Base-by-base conservation (phyloP, 371 early-diverging fungal genomes). In the Mucor piriformis region DNA sequence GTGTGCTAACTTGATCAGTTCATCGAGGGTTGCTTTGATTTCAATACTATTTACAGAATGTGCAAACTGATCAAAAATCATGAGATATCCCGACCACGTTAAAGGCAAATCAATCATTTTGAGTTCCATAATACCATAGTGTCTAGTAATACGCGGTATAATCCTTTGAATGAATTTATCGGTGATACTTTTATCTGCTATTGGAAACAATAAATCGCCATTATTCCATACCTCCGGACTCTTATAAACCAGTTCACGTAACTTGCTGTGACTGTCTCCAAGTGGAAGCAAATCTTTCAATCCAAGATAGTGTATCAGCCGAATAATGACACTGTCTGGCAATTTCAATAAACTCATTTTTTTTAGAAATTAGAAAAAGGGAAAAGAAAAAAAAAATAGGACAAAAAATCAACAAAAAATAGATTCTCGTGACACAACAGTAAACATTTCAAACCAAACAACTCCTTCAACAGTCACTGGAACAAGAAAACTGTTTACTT, bases 21-120 rank as follows among this genome's bases (percentile, higher is more conserved):
- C 35, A 11, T 23, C 34, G 2, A 55, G 34, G 5, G 63, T 27
- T 13, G 72, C 49, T 15, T 56, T 34, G 2, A 74, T 55, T 15
- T 72, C 59, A 53, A 77, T 72, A 13, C 37, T 34, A 29, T 67
- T 70, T 18, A 77, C 68, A 7, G 74, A 70, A 38, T 77, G 77
- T 13, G 73, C 77, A 54, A 77, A 77, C 32, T 77, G 77, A 54
- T 77, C 74, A 66, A 77, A 77, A 27, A 77, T 64, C 47, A 63
- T 63, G 15, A 77, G 50, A 50, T 72, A 70, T 1, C 77, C 77
- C 3, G 33, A 23, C 74, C 74, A 77, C 12, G 59, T 63, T 15
- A 77, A 60, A 3, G 74, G 73, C 8, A 77, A 27, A 7, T 66
- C 23, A 7, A 74, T 51, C 61, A 77, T 65, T 7, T 64, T 61